Conservation (phyloP, 2,329 filamentous ascomycete genomes). For the Beauveria australis region DNA sequence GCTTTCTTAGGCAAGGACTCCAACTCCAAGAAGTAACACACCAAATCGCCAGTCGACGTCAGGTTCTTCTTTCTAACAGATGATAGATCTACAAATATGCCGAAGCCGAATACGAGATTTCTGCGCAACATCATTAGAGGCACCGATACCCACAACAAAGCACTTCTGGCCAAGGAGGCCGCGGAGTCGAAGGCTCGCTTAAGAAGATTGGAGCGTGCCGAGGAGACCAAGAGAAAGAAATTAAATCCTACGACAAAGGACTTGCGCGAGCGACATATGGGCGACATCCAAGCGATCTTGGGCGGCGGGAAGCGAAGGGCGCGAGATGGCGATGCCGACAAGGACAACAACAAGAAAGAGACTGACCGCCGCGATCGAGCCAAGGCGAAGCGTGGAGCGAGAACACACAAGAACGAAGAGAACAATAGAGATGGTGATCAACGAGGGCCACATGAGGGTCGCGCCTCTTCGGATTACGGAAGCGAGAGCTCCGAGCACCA, state of each 20-base stretch:
- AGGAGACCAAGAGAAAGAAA: conserved; percentile 35
- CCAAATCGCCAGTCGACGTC: not conserved
- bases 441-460: not conserved
- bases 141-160: conserved; percentile 82
- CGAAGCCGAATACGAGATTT: conserved; percentile 88
- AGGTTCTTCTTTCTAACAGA: conserved; percentile 16
- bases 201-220: conserved; percentile 46
- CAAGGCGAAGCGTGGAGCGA: not conserved
- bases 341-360: conserved; percentile 11
- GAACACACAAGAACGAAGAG: not conserved
- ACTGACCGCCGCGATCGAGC: conserved; percentile 9
- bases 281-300: conserved; percentile 52
- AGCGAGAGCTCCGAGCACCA: not conserved
- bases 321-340: conserved; percentile 12
- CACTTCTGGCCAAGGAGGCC: conserved; percentile 74
- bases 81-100: conserved; percentile 54
- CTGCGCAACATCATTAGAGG: conserved; percentile 80
- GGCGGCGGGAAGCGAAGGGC: conserved; percentile 33
- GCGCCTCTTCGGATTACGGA: not conserved
- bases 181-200: conserved; percentile 69
- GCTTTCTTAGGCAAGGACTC: conserved; percentile 40
- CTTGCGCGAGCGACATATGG: conserved; percentile 49
- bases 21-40: conserved; percentile 41
- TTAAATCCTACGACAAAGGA: conserved; percentile 39
- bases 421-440: not conserved